These are phyloP conservation scores for Lactarius sp. DNA, from an alignment of 768 basidiomycete genomes.

Conservation along the genomic window DNA sequence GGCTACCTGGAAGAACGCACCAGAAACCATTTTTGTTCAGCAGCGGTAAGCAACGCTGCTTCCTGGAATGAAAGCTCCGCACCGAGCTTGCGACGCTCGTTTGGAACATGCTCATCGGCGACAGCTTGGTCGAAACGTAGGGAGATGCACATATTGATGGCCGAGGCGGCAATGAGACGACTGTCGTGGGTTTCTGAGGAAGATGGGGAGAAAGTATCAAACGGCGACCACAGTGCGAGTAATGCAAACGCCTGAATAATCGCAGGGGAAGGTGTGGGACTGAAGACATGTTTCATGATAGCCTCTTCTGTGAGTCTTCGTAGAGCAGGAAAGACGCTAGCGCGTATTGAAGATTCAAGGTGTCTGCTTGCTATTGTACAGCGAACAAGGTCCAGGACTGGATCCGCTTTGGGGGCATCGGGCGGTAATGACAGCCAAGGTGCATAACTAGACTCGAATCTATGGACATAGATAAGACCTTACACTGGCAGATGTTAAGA, in stretches of 20 bases:
- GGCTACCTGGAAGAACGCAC: slow-evolving; percentile 4
- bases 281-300: slow-evolving; percentile 39
- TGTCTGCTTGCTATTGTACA: slow-evolving; percentile 46
- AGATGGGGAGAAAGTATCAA: slow-evolving; percentile 31
- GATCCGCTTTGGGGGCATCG: slow-evolving; percentile 30
- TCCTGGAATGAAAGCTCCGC: slow-evolving; percentile 10
- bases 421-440: slow-evolving; percentile 43
- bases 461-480: slow-evolving; percentile 19
- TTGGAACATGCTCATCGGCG: slow-evolving; percentile 12
- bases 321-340: slow-evolving; percentile 37
- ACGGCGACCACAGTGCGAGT: slow-evolving; percentile 42
- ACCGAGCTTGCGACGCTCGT: slow-evolving; percentile 15
- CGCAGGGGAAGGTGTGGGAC: slow-evolving; percentile 39
- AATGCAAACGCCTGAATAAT: slow-evolving; percentile 40
- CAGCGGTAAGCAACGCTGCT: neutral
- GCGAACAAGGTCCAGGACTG: slow-evolving; percentile 41
- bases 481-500: neutral
- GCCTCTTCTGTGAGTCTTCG: slow-evolving; percentile 40
- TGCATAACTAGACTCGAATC: slow-evolving; percentile 41
- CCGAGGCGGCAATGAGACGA: slow-evolving; percentile 38
- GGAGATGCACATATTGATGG: slow-evolving; percentile 46
- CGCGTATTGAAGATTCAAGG: slow-evolving; percentile 35
- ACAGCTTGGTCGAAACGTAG: slow-evolving; percentile 33
- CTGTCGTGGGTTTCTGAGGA: slow-evolving; percentile 36
- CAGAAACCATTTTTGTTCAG: slow-evolving; percentile 6